These are phyloP conservation scores for Plenodomus tracheiphilus DNA, from an alignment of 2,329 filamentous ascomycete species.

Conservation along the genomic window DNA sequence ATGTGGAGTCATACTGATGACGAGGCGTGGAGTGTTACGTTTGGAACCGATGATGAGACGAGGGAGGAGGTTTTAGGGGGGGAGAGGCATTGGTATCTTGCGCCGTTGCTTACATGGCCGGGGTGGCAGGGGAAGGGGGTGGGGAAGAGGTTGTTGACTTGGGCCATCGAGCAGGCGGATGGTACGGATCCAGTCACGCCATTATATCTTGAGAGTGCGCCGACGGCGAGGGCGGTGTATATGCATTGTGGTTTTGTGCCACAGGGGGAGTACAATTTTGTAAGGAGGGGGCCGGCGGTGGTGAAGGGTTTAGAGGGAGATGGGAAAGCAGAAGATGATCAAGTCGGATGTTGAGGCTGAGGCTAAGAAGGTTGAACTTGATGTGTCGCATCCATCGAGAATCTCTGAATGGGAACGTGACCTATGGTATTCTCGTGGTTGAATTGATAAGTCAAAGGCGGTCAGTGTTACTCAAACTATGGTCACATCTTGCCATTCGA, in stretches of 20 bases:
- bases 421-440: too few species aligned
- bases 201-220: slow-evolving; percentile 34
- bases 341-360: slow-evolving; percentile 3
- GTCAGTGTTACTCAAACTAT: too few species aligned
- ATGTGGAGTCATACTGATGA: slow-evolving; percentile 24
- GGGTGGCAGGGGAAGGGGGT: slow-evolving; percentile 36
- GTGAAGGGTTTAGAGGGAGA: slow-evolving; percentile 6
- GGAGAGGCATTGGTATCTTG: slow-evolving; percentile 39
- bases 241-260: slow-evolving; percentile 34
- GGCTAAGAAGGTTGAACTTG: slow-evolving; percentile 4
- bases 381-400: too few species aligned
- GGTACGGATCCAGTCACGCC: slow-evolving; percentile 20
- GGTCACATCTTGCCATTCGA: slow-evolving; percentile 11
- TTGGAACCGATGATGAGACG: slow-evolving; percentile 21
- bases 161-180: slow-evolving; percentile 39
- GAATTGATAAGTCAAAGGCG: too few species aligned
- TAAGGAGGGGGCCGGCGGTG: slow-evolving; percentile 24
- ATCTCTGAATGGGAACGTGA: too few species aligned
- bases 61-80: slow-evolving; percentile 19
- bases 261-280: slow-evolving; percentile 16
- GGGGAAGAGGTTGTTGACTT: slow-evolving; percentile 30
- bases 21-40: slow-evolving; percentile 22
- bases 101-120: slow-evolving; percentile 31
- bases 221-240: slow-evolving; percentile 32
- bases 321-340: slow-evolving; percentile 1